Evolutionary conservation across 352 stramenopile species (phyloP).

Genomic region (Globisporangium emineosum): DNA sequence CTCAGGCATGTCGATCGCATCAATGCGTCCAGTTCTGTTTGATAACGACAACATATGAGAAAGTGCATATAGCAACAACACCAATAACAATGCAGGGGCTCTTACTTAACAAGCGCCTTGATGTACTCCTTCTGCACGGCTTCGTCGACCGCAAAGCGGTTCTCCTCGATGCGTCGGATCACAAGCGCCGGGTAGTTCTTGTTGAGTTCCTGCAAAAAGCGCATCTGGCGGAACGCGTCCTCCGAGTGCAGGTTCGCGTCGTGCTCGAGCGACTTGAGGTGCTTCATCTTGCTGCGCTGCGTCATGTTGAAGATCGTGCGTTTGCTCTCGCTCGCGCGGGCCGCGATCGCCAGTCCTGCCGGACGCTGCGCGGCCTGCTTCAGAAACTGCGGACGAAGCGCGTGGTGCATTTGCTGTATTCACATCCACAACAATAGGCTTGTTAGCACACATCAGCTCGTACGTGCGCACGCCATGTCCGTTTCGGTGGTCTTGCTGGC

Average conservation of each 20-base stretch:
- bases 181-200: slow-evolving; percentile 82
- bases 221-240: slow-evolving; percentile 71
- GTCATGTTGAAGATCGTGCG: slow-evolving; percentile 83
- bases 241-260: slow-evolving; percentile 74
- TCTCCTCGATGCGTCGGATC: slow-evolving; percentile 80
- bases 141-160: slow-evolving; percentile 79
- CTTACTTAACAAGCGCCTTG: slow-evolving; percentile 85
- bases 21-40: slow-evolving; percentile 66
- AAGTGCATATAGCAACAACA: not conserved
- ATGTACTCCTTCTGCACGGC: slow-evolving; percentile 86
- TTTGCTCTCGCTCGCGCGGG: slow-evolving; percentile 21
- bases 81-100: not conserved
- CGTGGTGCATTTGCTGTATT: slow-evolving; percentile 13
- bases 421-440: not conserved
- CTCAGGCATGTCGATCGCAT: slow-evolving; percentile 69
- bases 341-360: not conserved
- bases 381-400: slow-evolving; percentile 11
- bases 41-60: not conserved
- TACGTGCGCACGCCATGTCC: not conserved
- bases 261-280: slow-evolving; percentile 83
- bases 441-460: not conserved
- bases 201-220: slow-evolving; percentile 87
- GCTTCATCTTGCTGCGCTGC: slow-evolving; percentile 68
- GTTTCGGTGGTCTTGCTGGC: not conserved
- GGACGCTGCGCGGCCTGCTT: slow-evolving; percentile 4